Conservation (phyloP, 2,329 filamentous ascomycete genomes). For the Neofusicoccum kwambonambiense region DNA sequence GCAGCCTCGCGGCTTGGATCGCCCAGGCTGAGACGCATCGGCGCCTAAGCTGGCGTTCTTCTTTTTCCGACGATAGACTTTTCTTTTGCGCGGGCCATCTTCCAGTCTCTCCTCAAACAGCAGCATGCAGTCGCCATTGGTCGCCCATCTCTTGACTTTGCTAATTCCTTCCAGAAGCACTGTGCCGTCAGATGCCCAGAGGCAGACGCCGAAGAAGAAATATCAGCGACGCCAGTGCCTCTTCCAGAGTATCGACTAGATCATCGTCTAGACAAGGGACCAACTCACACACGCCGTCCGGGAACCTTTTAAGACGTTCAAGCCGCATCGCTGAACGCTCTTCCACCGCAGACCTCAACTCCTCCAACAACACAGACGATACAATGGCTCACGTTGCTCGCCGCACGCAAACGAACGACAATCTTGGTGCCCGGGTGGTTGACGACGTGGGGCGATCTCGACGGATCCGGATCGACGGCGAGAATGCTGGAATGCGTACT, state of each 20-base stretch:
- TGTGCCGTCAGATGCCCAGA: slow-evolving; percentile 19
- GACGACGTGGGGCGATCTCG: slow-evolving; percentile 13
- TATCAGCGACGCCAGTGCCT: slow-evolving; percentile 18
- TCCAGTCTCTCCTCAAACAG: slow-evolving; percentile 18
- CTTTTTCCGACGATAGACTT: slow-evolving; percentile 9
- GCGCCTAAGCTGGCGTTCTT: slow-evolving; percentile 14
- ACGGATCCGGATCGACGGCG: slow-evolving; percentile 12
- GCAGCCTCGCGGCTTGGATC: slow-evolving; percentile 9
- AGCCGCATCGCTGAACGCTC: slow-evolving; percentile 19
- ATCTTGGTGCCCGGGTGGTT: slow-evolving; percentile 31
- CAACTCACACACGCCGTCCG: slow-evolving; percentile 1
- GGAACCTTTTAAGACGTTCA: slow-evolving; percentile 17
- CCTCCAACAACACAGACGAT: slow-evolving; percentile 18
- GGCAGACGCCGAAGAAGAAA: slow-evolving; percentile 19
- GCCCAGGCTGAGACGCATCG: slow-evolving; percentile 18
- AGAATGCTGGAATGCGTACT: slow-evolving; percentile 16
- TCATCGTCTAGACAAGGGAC: slow-evolving; percentile 17
- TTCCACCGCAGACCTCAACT: slow-evolving; percentile 11
- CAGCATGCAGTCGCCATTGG: slow-evolving; percentile 18
- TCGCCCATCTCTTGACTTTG: slow-evolving; percentile 12
- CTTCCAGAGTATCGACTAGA: slow-evolving; percentile 18
- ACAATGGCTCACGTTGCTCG: slow-evolving; percentile 41
- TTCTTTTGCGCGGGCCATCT: slow-evolving; percentile 18
- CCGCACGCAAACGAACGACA: slow-evolving; percentile 25
- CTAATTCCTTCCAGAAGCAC: slow-evolving; percentile 17